These are phyloP conservation scores for Nelumbo lutea DNA, from an alignment of 164 flowering plant genomes.

Conservation along the genomic window DNA sequence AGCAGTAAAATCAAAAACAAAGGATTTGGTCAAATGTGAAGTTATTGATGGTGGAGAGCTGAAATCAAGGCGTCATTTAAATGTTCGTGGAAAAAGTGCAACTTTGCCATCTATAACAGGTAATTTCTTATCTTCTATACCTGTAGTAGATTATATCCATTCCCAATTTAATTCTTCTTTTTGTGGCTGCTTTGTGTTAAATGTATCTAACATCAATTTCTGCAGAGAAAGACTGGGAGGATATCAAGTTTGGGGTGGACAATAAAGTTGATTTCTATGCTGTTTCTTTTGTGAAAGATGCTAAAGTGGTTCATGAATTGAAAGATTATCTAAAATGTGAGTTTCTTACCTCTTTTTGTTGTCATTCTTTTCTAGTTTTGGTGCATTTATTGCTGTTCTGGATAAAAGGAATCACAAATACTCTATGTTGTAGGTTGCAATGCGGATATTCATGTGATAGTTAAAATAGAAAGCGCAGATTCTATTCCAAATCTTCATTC, in stretches of 20 bases:
- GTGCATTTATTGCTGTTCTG: conserved; percentile 1
- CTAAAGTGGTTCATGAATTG: conserved; percentile 86
- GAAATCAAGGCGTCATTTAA: conserved; percentile 90
- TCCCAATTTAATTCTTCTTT: background rate
- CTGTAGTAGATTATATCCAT: background rate
- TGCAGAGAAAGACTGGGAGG: conserved; percentile 99
- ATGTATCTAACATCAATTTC: background rate
- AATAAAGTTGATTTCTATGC: conserved; percentile 96
- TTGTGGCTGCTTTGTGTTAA: background rate
- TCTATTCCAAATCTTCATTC: conserved; percentile 90
- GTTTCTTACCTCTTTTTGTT: background rate
- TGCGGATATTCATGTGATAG: conserved; percentile 84
- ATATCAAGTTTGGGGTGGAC: conserved; percentile 98
- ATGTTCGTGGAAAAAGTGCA: conserved; percentile 98
- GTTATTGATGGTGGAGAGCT: conserved; percentile 98
- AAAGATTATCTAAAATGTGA: conserved; percentile 88
- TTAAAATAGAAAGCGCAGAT: conserved; percentile 98
- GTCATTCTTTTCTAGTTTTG: background rate
- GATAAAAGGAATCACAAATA: background rate
- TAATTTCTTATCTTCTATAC: conserved; percentile 13
- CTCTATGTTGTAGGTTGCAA: conserved; percentile 45
- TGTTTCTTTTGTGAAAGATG: conserved; percentile 98
- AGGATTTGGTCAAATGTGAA: conserved; percentile 69
- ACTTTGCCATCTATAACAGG: conserved; percentile 97
- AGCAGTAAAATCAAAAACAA: conserved; percentile 76